Conservation (phyloP, 306 rosid species). For the Cucurbita moschata region DNA sequence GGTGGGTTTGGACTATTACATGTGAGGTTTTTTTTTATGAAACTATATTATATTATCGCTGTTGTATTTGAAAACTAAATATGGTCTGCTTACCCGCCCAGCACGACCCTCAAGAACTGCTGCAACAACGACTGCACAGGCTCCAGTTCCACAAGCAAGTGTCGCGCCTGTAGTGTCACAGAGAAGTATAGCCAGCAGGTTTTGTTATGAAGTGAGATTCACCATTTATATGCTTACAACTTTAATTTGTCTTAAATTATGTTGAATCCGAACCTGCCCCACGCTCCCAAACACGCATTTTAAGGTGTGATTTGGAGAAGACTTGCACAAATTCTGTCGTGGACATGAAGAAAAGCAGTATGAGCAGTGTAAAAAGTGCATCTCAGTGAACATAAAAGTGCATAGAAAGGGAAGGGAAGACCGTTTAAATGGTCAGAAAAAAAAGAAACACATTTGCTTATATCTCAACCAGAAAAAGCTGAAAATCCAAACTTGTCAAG, state of each 20-base stretch:
- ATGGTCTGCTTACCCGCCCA: slow-evolving; percentile 41
- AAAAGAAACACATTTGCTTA: neutral
- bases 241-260: neutral
- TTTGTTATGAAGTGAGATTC: neutral
- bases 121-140: slow-evolving; percentile 87
- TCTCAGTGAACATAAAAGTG: neutral
- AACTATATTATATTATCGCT: neutral
- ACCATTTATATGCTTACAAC: neutral
- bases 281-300: slow-evolving; percentile 98
- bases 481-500: neutral
- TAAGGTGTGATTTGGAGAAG: slow-evolving; percentile 56
- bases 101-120: slow-evolving; percentile 92
- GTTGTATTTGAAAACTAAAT: neutral
- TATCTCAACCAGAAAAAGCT: neutral
- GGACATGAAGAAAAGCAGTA: neutral
- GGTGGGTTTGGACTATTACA: no score
- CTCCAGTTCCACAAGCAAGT: slow-evolving; percentile 96
- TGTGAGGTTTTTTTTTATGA: neutral
- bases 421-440: neutral
- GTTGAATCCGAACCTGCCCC: slow-evolving; percentile 64
- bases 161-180: slow-evolving; percentile 54
- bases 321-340: slow-evolving; percentile 86
- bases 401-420: neutral
- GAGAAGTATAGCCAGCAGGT: neutral
- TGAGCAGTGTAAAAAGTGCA: neutral